Percentiles rank a stretch among this genome's conserved stretches.
Conservation (phyloP, 2,329 filamentous ascomycete genomes). For the Ceratocystis colombiana region DNA sequence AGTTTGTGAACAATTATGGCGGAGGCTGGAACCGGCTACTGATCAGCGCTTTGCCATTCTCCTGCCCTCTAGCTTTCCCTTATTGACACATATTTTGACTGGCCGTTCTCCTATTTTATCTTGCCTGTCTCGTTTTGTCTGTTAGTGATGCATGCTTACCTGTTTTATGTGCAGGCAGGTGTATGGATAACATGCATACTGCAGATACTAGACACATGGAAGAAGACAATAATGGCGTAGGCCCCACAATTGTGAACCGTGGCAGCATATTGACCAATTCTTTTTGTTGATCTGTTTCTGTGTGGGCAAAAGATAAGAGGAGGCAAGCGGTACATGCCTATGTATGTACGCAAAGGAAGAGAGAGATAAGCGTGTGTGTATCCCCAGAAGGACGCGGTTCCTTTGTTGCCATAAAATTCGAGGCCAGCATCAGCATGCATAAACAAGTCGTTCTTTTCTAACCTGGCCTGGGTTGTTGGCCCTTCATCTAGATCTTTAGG, state of each 20-base stretch:
- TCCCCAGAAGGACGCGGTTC: neutral
- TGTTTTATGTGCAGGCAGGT: neutral
- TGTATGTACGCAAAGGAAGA: too few species aligned
- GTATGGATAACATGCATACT: neutral
- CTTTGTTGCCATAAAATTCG: neutral
- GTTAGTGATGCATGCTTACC: neutral
- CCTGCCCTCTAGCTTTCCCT: neutral
- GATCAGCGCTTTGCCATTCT: neutral
- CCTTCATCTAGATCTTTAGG: neutral
- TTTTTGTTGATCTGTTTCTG: neutral
- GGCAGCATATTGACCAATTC: constrained; percentile 20
- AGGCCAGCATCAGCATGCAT: constrained; percentile 4
- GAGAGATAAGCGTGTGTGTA: neutral
- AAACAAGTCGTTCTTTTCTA: neutral
- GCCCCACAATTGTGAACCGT: constrained; percentile 15
- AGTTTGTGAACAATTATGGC: neutral
- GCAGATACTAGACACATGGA: constrained; percentile 5
- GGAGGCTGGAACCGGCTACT: too few species aligned
- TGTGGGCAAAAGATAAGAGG: neutral
- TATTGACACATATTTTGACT: neutral
- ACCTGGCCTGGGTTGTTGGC: neutral
- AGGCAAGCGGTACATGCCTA: neutral
- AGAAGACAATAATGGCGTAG: neutral
- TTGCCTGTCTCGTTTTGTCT: neutral
- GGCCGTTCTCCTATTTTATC: neutral